A percentile compares a stretch with the other conserved stretches of the same genome.
These are phyloP conservation scores for Aspergillus latus DNA, from an alignment of 2,329 filamentous ascomycete genomes.

Conservation along the genomic window DNA sequence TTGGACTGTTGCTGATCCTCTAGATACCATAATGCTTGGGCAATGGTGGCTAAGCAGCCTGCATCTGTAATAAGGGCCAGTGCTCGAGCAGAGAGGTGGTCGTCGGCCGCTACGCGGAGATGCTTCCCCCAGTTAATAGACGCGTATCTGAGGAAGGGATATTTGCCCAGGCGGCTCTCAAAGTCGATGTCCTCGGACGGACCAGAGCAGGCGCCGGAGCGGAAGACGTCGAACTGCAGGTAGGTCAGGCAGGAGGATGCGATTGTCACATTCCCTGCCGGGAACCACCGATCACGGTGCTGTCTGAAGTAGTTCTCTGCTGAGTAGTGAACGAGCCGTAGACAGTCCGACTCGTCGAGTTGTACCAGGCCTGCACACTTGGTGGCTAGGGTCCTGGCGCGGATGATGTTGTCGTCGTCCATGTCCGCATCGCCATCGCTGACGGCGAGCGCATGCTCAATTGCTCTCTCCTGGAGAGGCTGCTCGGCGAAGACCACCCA, in stretches of 20 bases:
- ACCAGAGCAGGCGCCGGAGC: conserved; percentile 5
- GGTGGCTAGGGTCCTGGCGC: conserved; percentile 5
- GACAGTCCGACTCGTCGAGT: conserved; percentile 8
- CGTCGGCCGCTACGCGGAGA: background rate
- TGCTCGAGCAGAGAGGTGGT: background rate
- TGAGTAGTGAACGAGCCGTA: conserved; percentile 3
- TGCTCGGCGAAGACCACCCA: conserved; percentile 12
- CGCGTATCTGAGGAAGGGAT: conserved; percentile 11
- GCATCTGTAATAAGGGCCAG: background rate
- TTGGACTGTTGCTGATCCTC: background rate
- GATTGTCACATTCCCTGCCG: background rate
- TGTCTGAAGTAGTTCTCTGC: conserved; percentile 7
- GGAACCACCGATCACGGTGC: conserved; percentile 5
- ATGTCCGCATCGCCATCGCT: conserved; percentile 5
- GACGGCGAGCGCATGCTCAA: conserved; percentile 11
- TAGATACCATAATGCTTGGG: conserved; percentile 10
- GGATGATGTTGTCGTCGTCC: conserved; percentile 10
- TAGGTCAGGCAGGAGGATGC: conserved; percentile 4
- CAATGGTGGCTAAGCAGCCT: background rate
- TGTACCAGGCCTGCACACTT: conserved; percentile 12
- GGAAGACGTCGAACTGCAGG: conserved; percentile 7
- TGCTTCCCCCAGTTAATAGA: conserved; percentile 11
- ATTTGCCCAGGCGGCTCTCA: background rate
- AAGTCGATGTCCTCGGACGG: conserved; percentile 6
- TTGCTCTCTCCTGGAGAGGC: conserved; percentile 1